phyloP scores from a whole-genome alignment of 495 filamentous ascomycete genomes.

The Neurospora sp. region DNA sequence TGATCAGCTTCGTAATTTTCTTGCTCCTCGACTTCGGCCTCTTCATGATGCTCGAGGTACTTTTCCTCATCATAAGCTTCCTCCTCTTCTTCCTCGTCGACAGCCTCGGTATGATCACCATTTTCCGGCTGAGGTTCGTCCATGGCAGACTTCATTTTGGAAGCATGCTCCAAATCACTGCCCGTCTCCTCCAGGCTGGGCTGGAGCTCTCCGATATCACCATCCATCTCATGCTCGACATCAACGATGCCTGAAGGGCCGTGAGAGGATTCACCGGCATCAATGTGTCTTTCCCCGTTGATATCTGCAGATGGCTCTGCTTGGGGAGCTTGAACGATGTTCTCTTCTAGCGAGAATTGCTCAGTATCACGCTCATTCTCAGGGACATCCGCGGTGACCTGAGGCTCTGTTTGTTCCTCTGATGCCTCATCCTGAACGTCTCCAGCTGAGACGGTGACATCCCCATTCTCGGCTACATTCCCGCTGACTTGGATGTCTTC shows the following conservation, averaged over 20 bases:
- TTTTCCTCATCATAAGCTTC: not conserved
- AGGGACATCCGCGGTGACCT: not conserved
- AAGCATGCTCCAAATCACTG: not conserved
- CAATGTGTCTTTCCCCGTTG: not conserved
- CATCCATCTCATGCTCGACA: not conserved
- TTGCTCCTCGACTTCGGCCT: not conserved
- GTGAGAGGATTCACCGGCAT: not conserved
- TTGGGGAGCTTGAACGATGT: not conserved
- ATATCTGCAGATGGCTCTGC: not conserved
- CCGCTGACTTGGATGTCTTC: slow-evolving; percentile 1
- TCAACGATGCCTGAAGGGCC: not conserved
- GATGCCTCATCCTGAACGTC: not conserved
- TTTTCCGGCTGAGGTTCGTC: not conserved
- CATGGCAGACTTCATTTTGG: not conserved
- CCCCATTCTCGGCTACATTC: not conserved
- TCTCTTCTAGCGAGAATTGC: not conserved
- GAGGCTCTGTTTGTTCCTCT: not conserved
- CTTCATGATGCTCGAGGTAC: not conserved
- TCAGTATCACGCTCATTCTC: not conserved
- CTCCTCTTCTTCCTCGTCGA: not conserved
- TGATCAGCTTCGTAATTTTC: not conserved
- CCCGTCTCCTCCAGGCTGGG: not conserved
- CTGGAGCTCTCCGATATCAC: not conserved
- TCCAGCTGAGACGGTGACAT: not conserved
- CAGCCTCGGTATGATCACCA: not conserved